Percentiles rank a stretch among this genome's conserved stretches.
phyloP scores from a whole-genome alignment of 2,329 filamentous ascomycete genomes.

The Thielaviopsis cerberus region DNA sequence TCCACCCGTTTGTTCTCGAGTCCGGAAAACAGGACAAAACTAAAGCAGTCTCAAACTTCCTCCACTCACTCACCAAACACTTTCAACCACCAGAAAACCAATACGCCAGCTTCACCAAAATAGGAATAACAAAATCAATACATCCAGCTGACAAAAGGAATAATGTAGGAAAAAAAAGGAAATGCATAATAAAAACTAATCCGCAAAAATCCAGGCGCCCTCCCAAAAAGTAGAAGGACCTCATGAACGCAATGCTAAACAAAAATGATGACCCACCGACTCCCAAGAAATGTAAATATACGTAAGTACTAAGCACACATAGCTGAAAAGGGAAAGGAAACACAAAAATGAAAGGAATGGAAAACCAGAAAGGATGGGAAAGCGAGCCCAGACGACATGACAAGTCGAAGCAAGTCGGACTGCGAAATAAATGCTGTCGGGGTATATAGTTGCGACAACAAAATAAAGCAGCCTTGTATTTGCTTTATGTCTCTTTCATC shows the following conservation, averaged over 20 bases:
- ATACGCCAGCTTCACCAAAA: not conserved
- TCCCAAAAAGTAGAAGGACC: slow-evolving; percentile 10
- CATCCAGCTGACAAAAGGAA: not conserved
- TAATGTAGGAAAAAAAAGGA: slow-evolving; percentile 5
- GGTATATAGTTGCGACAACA: not conserved
- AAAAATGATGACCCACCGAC: slow-evolving; percentile 11
- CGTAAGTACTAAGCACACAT: slow-evolving; percentile 8
- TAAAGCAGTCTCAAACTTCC: not conserved
- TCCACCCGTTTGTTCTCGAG: not conserved
- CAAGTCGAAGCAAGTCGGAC: not conserved
- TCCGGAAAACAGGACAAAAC: too few species aligned
- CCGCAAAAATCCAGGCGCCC: slow-evolving; percentile 11
- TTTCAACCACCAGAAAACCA: not conserved
- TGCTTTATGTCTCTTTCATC: too few species aligned
- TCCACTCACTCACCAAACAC: not conserved
- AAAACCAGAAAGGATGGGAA: not conserved
- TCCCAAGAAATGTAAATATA: slow-evolving; percentile 10
- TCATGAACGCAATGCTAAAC: slow-evolving; percentile 11
- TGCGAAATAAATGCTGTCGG: not conserved
- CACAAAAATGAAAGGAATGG: not conserved
- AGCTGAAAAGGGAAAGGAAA: slow-evolving; percentile 1
- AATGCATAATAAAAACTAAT: slow-evolving; percentile 8
- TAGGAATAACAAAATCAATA: not conserved
- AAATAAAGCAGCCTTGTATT: too few species aligned
- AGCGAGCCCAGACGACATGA: not conserved